Percentiles rank a stretch among this genome's conserved stretches.
phyloP scores from a whole-genome alignment of 495 filamentous ascomycete genomes.

The Xylaria scruposa region DNA sequence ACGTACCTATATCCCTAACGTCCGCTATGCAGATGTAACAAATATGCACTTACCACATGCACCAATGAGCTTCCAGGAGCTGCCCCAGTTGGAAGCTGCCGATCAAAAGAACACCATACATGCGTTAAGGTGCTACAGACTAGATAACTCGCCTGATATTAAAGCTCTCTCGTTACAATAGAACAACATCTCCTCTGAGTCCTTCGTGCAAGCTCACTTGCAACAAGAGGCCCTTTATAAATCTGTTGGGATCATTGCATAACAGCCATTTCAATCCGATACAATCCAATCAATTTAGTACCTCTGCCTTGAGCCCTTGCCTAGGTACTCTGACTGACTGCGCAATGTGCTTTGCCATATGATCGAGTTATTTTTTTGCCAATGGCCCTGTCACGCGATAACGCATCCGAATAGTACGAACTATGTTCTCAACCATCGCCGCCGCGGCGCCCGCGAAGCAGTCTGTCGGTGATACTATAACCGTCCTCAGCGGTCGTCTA shows the following conservation, averaged over 20 bases:
- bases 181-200: neutral
- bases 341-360: slow-evolving; percentile 38
- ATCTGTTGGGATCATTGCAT: neutral
- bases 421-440: slow-evolving; percentile 84
- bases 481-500: slow-evolving; percentile 82
- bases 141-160: neutral
- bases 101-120: slow-evolving; percentile 10
- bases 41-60: neutral
- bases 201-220: neutral
- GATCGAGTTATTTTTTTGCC: slow-evolving; percentile 32
- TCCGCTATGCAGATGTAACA: neutral
- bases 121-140: neutral
- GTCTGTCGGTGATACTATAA: slow-evolving; percentile 92
- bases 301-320: slow-evolving; percentile 2
- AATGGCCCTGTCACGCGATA: slow-evolving; percentile 44
- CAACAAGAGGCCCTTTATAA: neutral
- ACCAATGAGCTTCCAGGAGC: neutral
- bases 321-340: slow-evolving; percentile 16
- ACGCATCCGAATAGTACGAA: slow-evolving; percentile 36
- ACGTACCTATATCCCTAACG: too few relatives aligned
- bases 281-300: neutral
- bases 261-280: neutral
- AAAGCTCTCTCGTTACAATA: slow-evolving; percentile 4
- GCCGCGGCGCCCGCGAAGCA: slow-evolving; percentile 93
- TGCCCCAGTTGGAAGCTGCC: neutral